Conservation (phyloP, 1,284 basidiomycete genomes). For the Stygiomarasmius scandens region DNA sequence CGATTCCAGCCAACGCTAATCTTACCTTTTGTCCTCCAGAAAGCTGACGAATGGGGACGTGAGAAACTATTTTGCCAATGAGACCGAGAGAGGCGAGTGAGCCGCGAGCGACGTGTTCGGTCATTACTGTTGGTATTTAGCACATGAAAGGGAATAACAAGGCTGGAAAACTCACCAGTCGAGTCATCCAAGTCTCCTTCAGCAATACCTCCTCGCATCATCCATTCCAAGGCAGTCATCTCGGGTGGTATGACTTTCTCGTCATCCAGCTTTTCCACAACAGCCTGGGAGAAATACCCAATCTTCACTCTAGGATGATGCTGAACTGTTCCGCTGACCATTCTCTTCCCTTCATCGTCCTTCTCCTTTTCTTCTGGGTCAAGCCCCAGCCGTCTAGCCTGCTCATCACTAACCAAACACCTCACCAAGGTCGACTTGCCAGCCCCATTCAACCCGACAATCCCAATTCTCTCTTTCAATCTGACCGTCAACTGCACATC, state of each 20-base stretch:
- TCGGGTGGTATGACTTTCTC: neutral
- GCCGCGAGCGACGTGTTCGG: constrained; percentile 46
- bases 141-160: constrained; percentile 7
- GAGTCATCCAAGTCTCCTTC: constrained; percentile 5
- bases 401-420: constrained; percentile 49
- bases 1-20: constrained; percentile 47
- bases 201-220: constrained; percentile 28
- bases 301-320: constrained; percentile 61
- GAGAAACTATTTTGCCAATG: constrained; percentile 45
- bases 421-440: constrained; percentile 66
- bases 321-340: constrained; percentile 56
- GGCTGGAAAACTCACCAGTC: neutral
- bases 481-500: constrained; percentile 60
- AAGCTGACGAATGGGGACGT: constrained; percentile 46
- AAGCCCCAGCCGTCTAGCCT: neutral
- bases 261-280: constrained; percentile 50
- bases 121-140: constrained; percentile 32
- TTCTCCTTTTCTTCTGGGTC: neutral
- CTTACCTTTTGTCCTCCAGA: constrained; percentile 66
- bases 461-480: constrained; percentile 56
- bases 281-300: constrained; percentile 60
- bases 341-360: constrained; percentile 33
- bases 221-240: constrained; percentile 41
- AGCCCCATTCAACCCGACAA: constrained; percentile 47
- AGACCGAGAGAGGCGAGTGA: constrained; percentile 55